Conservation (phyloP, 331 rosid genomes). For the Saraca asoca region DNA sequence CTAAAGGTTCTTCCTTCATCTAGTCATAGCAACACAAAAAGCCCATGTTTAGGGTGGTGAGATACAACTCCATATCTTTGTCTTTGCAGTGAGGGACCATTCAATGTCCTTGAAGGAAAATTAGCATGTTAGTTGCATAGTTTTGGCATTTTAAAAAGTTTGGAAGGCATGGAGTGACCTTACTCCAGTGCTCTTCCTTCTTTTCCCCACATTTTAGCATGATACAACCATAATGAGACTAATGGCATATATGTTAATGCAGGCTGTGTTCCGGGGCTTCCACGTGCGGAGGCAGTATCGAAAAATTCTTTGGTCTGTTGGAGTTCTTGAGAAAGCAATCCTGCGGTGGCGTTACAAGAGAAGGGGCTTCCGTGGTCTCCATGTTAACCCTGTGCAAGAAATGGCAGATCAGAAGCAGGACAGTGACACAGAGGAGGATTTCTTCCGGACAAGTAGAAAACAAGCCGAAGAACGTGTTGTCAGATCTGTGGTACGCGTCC, state of each 20-base stretch:
- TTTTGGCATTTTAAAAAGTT: background rate
- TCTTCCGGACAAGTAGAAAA: constrained; percentile 61
- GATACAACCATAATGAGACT: constrained; percentile 27
- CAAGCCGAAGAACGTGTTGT: constrained; percentile 88
- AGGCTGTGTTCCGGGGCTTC: constrained; percentile 88
- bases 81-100: constrained; percentile 1
- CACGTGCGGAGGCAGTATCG: constrained; percentile 73
- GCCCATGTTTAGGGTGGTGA: background rate
- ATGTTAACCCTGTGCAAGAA: constrained; percentile 45
- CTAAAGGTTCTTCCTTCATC: background rate
- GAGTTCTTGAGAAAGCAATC: constrained; percentile 88
- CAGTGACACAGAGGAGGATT: constrained; percentile 73
- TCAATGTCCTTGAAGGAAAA: background rate
- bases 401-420: constrained; percentile 42
- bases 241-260: constrained; percentile 41
- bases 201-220: too few relatives aligned
- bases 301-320: constrained; percentile 86
- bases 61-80: background rate
- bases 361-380: constrained; percentile 88
- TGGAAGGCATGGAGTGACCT: constrained; percentile 9
- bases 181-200: too few relatives aligned
- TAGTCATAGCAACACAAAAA: background rate
- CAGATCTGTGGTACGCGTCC: constrained; percentile 73
- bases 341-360: constrained; percentile 92
- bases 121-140: too few relatives aligned